These are phyloP conservation scores for Strigomonas oncopelti DNA, from an alignment of 208 protist species.

Conservation along the genomic window DNA sequence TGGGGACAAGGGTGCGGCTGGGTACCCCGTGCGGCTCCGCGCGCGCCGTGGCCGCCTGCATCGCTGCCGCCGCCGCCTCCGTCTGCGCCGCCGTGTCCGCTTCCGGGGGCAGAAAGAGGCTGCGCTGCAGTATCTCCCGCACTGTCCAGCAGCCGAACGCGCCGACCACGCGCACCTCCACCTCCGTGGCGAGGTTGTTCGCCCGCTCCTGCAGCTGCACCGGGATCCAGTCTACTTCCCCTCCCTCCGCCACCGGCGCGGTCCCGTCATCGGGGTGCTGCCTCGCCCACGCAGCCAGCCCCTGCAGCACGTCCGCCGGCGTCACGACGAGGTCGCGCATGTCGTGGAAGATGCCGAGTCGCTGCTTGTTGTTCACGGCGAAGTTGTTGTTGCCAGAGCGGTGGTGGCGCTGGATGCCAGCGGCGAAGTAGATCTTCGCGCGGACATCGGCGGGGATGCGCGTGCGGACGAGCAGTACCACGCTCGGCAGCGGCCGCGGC, in stretches of 20 bases:
- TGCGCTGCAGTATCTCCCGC: constrained; percentile 30
- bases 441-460: constrained; percentile 23
- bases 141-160: constrained; percentile 51
- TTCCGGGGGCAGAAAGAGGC: constrained; percentile 15
- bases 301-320: constrained; percentile 8
- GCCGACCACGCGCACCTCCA: constrained; percentile 40
- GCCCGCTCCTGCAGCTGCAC: neutral
- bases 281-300: constrained; percentile 10
- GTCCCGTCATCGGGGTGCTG: neutral
- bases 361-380: constrained; percentile 5
- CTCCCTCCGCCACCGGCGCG: too few species aligned
- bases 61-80: neutral
- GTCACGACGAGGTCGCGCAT: constrained; percentile 2
- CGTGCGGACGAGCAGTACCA: constrained; percentile 35
- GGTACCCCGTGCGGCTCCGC: constrained; percentile 28
- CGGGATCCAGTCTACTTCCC: neutral
- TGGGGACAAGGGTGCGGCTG: constrained; percentile 20
- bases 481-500: constrained; percentile 20
- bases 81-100: neutral
- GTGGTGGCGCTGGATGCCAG: constrained; percentile 29
- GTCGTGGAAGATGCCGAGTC: neutral
- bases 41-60: constrained; percentile 12
- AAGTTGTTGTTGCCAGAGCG: constrained; percentile 8
- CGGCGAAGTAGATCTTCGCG: constrained; percentile 23
- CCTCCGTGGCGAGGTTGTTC: constrained; percentile 2